Base-by-base conservation (phyloP, 495 filamentous ascomycete species). In the Penicillium malachiteum region DNA sequence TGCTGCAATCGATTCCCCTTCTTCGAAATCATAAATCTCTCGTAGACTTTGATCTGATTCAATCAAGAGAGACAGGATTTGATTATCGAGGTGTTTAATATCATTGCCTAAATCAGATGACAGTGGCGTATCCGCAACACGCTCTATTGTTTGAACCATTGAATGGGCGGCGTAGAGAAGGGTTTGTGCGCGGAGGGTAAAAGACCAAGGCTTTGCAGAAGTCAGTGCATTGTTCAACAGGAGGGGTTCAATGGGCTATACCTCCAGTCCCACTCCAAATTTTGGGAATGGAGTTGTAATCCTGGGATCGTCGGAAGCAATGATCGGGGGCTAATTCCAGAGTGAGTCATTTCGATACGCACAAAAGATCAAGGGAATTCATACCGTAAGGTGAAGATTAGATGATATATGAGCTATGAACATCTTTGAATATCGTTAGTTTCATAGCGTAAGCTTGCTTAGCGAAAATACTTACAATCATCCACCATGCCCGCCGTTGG, bases 401-500 rank as follows among this genome's bases (percentile, higher is more conserved):
- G 64, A 61, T 39, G 56, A 62, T n/a, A 57, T 34, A 18, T 67
- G 64, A 2, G 47, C 41, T n/a, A 62, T 18, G 41, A 56, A 51
- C 31, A 58, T 52, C 57, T 63, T 71, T 61, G 62, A 35, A 67
- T 71, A 59, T 70, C 77, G 49, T 75, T 40, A 14, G 13, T n/a
- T 26, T 16, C 12, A 6, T 42, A 73, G 73, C 17, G 69, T 63
- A 1, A 69, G 47, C 73, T 69, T 45, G 66, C 68, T 31, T 21
- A 14, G 21, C 14, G 70, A 26, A 7, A 17, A 33, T 21, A 42
- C 71, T 38, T 59, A 75, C 75, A 17, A 75, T 81, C 72, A 81
- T 81, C 80, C 80, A 82, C 80, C 80, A 82, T 10, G 69, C 66
- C 21, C 78, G 70, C 47, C 76, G 70, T 54, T 73, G 72, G 16